These are phyloP conservation scores for Pyrenophora seminiperda DNA, from an alignment of 2,329 filamentous ascomycete species.

Conservation along the genomic window DNA sequence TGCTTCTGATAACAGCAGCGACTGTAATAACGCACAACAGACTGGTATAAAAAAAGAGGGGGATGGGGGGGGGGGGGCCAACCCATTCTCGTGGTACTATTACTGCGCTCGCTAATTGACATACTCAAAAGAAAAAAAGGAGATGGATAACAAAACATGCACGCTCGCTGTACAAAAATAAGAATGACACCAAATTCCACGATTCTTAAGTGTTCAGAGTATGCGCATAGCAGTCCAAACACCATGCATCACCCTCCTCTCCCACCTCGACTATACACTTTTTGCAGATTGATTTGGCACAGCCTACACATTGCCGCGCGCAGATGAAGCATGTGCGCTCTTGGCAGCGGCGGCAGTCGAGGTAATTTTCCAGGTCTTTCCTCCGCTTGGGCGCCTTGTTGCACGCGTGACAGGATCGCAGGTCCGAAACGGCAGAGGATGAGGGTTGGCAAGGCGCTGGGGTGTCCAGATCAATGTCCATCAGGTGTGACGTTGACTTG, in stretches of 20 bases:
- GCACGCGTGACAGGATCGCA: conserved; percentile 69
- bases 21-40: too few species aligned
- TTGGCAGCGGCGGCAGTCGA: conserved; percentile 66
- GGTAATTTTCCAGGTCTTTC: conserved; percentile 68
- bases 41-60: too few species aligned
- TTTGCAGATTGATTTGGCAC: conserved; percentile 64
- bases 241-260: conserved; percentile 67
- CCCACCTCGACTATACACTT: conserved; percentile 71
- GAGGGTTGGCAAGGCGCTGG: conserved; percentile 9
- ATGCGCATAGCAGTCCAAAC: conserved; percentile 61
- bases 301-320: conserved; percentile 63
- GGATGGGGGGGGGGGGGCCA: too few species aligned
- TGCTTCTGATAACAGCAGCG: too few species aligned
- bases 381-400: conserved; percentile 68
- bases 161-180: conserved; percentile 2
- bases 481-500: conserved; percentile 42
- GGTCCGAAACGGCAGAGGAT: conserved; percentile 23
- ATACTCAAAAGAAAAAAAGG: too few species aligned
- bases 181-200: not conserved
- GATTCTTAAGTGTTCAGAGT: conserved; percentile 26
- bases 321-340: conserved; percentile 72
- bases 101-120: too few species aligned
- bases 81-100: too few species aligned
- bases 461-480: conserved; percentile 35
- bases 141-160: conserved; percentile 1